Evolutionary conservation across 2,329 filamentous ascomycete genomes (phyloP).

Genomic region (Lachnellula cervina): DNA sequence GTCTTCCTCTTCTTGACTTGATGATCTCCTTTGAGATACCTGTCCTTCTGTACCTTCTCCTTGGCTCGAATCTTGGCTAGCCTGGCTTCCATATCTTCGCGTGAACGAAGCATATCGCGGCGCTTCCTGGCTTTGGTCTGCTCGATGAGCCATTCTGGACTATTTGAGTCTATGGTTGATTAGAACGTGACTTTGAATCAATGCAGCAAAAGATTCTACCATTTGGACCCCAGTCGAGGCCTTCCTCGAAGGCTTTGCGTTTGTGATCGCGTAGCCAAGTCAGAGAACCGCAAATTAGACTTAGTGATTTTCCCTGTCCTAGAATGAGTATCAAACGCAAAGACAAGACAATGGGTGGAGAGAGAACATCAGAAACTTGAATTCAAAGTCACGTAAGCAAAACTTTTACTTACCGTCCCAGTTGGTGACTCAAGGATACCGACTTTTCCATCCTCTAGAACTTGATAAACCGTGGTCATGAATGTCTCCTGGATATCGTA

Average conservation of each 20-base stretch:
- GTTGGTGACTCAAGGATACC: conserved; percentile 72
- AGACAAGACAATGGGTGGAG: background rate
- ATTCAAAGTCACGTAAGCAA: conserved; percentile 1
- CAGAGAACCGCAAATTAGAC: conserved; percentile 65
- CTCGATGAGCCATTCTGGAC: conserved; percentile 66
- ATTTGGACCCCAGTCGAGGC: conserved; percentile 21
- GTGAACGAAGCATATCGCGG: conserved; percentile 49
- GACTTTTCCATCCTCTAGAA: conserved; percentile 60
- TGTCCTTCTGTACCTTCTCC: conserved; percentile 49
- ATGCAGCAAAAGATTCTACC: conserved; percentile 8
- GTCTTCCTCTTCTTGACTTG: conserved; percentile 43
- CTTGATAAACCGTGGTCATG: conserved; percentile 64
- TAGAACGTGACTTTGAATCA: background rate
- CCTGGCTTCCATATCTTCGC: conserved; percentile 55
- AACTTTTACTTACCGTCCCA: conserved; percentile 41
- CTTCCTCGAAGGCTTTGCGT: conserved; percentile 34
- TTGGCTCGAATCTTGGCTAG: conserved; percentile 52
- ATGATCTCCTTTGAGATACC: conserved; percentile 40
- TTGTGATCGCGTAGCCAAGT: conserved; percentile 70
- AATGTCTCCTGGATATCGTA: conserved; percentile 68
- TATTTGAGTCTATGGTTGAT: conserved; percentile 42
- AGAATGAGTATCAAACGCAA: background rate
- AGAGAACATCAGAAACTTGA: background rate
- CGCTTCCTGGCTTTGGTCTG: conserved; percentile 53
- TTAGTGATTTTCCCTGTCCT: conserved; percentile 61